Conservation (phyloP, 805 yeast genomes). For the Yamadazyma akitaensis region DNA sequence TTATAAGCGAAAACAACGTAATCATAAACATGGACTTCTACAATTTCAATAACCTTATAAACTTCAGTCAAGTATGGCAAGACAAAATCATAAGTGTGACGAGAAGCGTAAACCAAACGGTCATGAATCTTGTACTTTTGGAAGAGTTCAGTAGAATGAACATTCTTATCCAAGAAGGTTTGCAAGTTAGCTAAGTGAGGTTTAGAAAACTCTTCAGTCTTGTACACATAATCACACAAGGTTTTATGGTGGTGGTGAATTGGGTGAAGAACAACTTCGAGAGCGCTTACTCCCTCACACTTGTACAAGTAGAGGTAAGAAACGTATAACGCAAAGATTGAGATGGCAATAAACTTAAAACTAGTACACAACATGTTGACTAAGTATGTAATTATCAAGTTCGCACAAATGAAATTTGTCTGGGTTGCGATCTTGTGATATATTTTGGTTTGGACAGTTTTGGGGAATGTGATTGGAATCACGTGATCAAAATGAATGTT, state of each 20-base stretch:
- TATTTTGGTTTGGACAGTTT: neutral
- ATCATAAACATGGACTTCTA: constrained; percentile 30
- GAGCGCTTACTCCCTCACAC: constrained; percentile 32
- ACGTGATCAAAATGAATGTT: no score
- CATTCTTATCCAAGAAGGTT: constrained; percentile 32
- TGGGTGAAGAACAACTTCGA: constrained; percentile 35
- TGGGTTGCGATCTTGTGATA: constrained; percentile 8
- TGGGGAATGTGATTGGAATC: neutral
- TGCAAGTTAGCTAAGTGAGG: constrained; percentile 30
- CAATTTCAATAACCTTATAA: constrained; percentile 31
- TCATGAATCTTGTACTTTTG: constrained; percentile 29
- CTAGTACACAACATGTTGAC: constrained; percentile 7
- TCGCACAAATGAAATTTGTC: constrained; percentile 6
- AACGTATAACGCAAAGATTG: constrained; percentile 29
- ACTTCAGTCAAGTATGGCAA: constrained; percentile 30
- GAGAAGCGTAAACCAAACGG: constrained; percentile 21
- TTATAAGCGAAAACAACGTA: constrained; percentile 18
- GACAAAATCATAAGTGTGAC: constrained; percentile 16
- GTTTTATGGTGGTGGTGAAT: constrained; percentile 33
- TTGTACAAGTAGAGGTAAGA: constrained; percentile 39
- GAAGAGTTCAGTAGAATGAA: constrained; percentile 35
- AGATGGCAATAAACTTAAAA: constrained; percentile 16
- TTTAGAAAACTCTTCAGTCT: constrained; percentile 23
- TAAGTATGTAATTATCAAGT: neutral
- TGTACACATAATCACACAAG: constrained; percentile 31